Percentiles rank a stretch among this genome's conserved stretches.
Conservation (phyloP, 768 basidiomycete species). For the Candolleomyces efflorescens region DNA sequence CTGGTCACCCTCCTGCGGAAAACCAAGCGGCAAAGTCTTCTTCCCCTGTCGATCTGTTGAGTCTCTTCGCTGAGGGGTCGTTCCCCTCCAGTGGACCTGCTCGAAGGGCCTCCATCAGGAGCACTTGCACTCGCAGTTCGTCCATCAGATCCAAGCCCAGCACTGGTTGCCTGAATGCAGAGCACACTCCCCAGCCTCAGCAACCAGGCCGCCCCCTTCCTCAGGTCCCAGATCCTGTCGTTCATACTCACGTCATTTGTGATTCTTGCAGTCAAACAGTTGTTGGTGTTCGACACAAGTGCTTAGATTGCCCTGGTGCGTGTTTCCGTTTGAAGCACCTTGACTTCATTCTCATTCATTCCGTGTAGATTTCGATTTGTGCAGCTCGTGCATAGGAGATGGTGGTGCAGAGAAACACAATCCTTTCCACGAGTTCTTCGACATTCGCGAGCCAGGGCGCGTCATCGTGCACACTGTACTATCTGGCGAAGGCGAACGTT, state of each 20-base stretch:
- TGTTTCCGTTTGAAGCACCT: background rate
- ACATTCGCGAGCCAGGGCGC: slow-evolving; percentile 59
- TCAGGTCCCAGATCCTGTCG: slow-evolving; percentile 21
- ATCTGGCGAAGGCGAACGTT: slow-evolving; percentile 33
- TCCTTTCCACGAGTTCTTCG: slow-evolving; percentile 67
- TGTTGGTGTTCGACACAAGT: slow-evolving; percentile 72
- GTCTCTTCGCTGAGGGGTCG: slow-evolving; percentile 5
- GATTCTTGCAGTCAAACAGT: slow-evolving; percentile 57
- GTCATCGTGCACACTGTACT: slow-evolving; percentile 62
- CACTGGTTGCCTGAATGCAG: background rate
- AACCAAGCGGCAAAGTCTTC: background rate
- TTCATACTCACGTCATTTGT: slow-evolving; percentile 61
- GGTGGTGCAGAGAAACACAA: slow-evolving; percentile 51
- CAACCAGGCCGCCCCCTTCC: background rate
- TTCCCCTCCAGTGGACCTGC: slow-evolving; percentile 8
- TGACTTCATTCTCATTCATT: background rate
- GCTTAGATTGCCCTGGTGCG: slow-evolving; percentile 69
- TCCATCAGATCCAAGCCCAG: background rate
- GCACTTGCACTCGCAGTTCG: background rate
- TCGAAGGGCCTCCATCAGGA: background rate
- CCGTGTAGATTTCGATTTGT: slow-evolving; percentile 65
- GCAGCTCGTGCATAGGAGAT: slow-evolving; percentile 50
- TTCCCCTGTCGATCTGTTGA: background rate
- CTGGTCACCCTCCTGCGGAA: background rate
- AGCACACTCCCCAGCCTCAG: background rate